phyloP scores from a whole-genome alignment of 352 stramenopile genomes.

The Globisporangium spinosum region DNA sequence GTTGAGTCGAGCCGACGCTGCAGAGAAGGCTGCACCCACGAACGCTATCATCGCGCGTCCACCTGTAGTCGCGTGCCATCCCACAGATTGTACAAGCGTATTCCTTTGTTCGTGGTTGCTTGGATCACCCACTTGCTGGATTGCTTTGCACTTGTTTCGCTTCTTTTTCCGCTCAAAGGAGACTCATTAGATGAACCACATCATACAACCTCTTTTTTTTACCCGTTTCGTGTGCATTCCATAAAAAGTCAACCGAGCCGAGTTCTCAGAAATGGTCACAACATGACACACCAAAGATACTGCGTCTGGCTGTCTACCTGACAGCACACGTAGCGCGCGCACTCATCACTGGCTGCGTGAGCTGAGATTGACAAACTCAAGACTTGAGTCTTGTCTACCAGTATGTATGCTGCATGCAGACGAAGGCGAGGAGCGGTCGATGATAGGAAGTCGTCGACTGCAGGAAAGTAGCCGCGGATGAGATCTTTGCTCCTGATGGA shows the following conservation, averaged over 20 bases:
- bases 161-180: not conserved
- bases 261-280: not conserved
- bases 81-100: not conserved
- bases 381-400: not conserved
- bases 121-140: not conserved
- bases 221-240: not conserved
- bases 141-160: not conserved
- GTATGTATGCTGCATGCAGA: not conserved
- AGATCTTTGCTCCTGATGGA: not conserved
- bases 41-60: not conserved
- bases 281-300: not conserved
- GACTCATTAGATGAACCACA: not conserved
- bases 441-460: not conserved
- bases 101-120: not conserved
- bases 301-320: not conserved
- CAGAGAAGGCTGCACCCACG: not conserved
- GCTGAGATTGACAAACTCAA: not conserved
- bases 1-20: not conserved
- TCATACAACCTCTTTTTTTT: not conserved
- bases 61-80: not conserved
- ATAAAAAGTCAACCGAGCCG: not conserved
- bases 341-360: not conserved
- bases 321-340: not conserved
- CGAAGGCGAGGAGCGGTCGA: not conserved
- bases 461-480: not conserved